Base-by-base conservation (phyloP, 495 filamentous ascomycete genomes). In the Hypoxylon lienhwacheense region DNA sequence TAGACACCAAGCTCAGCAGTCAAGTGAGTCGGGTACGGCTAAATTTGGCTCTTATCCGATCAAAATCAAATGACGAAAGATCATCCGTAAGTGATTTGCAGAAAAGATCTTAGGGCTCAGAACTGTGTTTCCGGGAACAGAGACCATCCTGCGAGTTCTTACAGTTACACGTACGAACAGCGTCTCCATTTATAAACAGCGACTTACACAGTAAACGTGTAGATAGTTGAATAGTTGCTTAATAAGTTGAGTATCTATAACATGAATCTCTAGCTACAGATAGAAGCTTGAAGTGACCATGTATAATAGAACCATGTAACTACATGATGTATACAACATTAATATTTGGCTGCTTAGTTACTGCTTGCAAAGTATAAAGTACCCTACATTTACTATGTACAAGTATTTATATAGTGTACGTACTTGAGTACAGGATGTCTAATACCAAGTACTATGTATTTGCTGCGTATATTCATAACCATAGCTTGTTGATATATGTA, bases 331-430 rank as follows among this genome's bases (percentile, higher is more conserved):
- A 22, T 22, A 26, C n/a, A n/a, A n/a, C n/a, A 19, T 40, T 22
- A 7, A 21, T 40, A 20, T 40, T 41, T 41, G 37, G 22, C 21
- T 41, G n/a, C n/a, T n/a, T n/a, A n/a, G n/a, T n/a, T n/a, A n/a
- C n/a, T n/a, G n/a, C n/a, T n/a, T n/a, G n/a, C n/a, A n/a, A n/a
- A n/a, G n/a, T n/a, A n/a, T n/a, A n/a, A n/a, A n/a, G n/a, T n/a
- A n/a, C n/a, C n/a, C n/a, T n/a, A n/a, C n/a, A n/a, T n/a, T n/a
- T n/a, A n/a, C n/a, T 25, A 12, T 15, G 14, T 12, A n/a, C 7
- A 42, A 22, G 15, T 28, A 5, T 19, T 1, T 33, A 41, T n/a
- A n/a, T n/a, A n/a, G n/a, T n/a, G n/a, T n/a, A n/a, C n/a, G n/a
- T n/a, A n/a, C n/a, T n/a, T n/a, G n/a, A n/a, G n/a, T n/a, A n/a